Evolutionary conservation across 1,284 basidiomycete species (phyloP), one percentile per base, ranked within the genome.

Genomic region (Apiotrichum sp.): DNA sequence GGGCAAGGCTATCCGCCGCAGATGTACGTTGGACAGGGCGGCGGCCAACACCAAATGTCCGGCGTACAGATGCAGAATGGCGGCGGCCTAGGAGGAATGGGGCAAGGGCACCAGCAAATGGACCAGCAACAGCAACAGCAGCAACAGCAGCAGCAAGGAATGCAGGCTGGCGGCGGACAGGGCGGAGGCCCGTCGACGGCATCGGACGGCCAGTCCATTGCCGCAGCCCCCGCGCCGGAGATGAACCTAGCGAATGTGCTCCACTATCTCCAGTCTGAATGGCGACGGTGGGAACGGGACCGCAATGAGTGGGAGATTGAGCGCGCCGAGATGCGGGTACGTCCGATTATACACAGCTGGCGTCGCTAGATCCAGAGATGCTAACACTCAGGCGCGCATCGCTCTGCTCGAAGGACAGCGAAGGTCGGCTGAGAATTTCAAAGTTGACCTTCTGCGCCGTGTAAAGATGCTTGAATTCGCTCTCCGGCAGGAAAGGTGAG

Each of bases 241-340:
- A 90, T 89, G 77, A 95, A 89, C 44, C 85, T 98, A 57, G 93
- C 93, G 8, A 89, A 86, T 70, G 92, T 98, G 56, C 82, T 99
- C 58, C 95, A 98, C 78, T 98, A 93, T 76, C 82, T 98, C 48
- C 96, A 99, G 78, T 91, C 89, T 52, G 96, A 98, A 81, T 98
- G 93, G 91, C 82, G 96, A 61, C 82, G 91, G 59, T 93, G 92
- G 72, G 93, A 98, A 75, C 86, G 91, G 73, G 93, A 98, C 78
- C 84, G 95, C 68, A 98, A 99, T 75, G 93, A 98, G 77, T 98
- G 93, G 95, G 95, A 98, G 81, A 99, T 99, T 69, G 95, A 98
- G 78, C 82, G 95, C 65, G 95, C 96, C 38, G 95, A 98, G 78
- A 96, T 98, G 92, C 83, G 93, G 81, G 93, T 92, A 66, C 68